Base-by-base conservation (phyloP, 768 basidiomycete genomes). In the Crassisporium funariophilum region DNA sequence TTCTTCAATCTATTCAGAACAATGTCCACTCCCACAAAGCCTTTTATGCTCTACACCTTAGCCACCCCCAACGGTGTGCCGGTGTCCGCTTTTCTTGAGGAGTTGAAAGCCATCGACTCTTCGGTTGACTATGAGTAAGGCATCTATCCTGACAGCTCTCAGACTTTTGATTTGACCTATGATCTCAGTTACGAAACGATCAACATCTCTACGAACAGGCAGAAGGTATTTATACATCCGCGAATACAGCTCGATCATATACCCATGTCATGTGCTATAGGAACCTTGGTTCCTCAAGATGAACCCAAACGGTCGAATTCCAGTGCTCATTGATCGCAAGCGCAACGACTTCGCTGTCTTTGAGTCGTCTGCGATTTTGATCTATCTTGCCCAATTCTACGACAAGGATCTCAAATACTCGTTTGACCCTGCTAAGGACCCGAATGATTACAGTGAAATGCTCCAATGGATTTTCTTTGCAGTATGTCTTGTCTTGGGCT, bases 381-480 rank as follows among this genome's bases (percentile, higher is more conserved):
- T 92, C n/a, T 95, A 89, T 61, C 80, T 95, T 41, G 75, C 75
- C 16, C 84, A 90, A 60, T 81, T 86, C 59, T 93, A 87, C 58
- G 93, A 95, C 66, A 83, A 74, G 54, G 79, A 88, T n/a, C 67
- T 76, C 62, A 75, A 79, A 55, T 86, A 93, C 57, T 77, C 69
- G 56, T 91, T 86, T 66, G 75, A 85, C 54, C 66, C 73, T 3
- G 65, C 55, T 15, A 71, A 59, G 13, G 68, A 79, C 3, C 75
- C 81, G 4, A 73, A 87, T 35, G 73, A 83, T 24, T 82, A 84
- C 57, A 86, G 81, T 58, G 83, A 87, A 66, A 75, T 81, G 69
- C 58, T 90, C 17, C 90, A 91, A 59, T 95, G 91, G 93, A 82
- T 93, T 41, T 90, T 92, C 72, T 94, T 92, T 54, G 78, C 83